Evolutionary conservation across 331 rosid species (phyloP), one percentile per base, ranked within the genome.

Genomic region (Malus hybrid): DNA sequence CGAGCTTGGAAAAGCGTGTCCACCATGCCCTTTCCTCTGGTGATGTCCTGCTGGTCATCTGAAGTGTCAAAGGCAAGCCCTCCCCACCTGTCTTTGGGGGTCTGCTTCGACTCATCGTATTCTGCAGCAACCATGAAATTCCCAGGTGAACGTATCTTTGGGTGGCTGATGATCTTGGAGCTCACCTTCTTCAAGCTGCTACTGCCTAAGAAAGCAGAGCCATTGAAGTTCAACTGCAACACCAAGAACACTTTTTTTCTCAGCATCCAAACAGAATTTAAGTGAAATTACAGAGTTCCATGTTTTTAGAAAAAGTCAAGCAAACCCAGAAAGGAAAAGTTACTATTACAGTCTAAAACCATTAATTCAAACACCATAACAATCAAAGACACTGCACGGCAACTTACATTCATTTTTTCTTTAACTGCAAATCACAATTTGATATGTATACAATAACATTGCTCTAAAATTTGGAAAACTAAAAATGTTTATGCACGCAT

Each of bases 31-130:
- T 93, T 93, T 69, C 98, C 93, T 75, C 97, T 78, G 2, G 97
- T 90, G 78, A 93, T 90, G 46, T 93, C 98, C 50, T 93, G 98
- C 48, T 93, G 98, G 69, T 93, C 97, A 79, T 93, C 97, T 33
- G 98, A 93, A 59, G 61, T 78, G 84, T 93, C 97, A 55, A 14
- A 65, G 24, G 88, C 91, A 71, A 93, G 92, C n/a, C 97, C 97
- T 52, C 78, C 81, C 98, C 98, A 93, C 78, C 80, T 88, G 76
- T 93, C 97, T 81, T 85, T 87, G 3, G 78, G 27, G 22, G 83
- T 89, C 74, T 90, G 94, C 78, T 89, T 90, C 74, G 75, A 73
- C 44, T 89, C 96, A 36, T 87, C 85, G 33, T 81, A 82, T n/a
- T 90, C 89, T 5, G 76, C 91, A 60, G 66, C n/a, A 63, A 86